Base-by-base conservation (phyloP, 768 basidiomycete genomes). In the Kwoniella europaea region DNA sequence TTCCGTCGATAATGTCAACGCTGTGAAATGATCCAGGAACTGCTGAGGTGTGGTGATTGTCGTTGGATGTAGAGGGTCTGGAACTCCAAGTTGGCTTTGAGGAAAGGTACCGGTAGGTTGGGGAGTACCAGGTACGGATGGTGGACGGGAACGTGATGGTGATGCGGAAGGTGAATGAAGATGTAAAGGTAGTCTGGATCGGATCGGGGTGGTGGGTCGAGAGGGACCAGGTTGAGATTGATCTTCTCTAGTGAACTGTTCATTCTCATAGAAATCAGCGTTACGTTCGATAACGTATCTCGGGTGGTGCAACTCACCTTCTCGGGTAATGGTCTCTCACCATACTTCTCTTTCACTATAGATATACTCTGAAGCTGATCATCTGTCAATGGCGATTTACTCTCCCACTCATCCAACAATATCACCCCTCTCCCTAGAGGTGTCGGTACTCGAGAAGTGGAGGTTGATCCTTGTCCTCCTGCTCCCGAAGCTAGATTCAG, bases 1-100 rank as follows among this genome's bases (percentile, higher is more conserved):
- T 9, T 94, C 91, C 46, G 97, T 92, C 2, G 91, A 91, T 16
- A 91, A 87, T 74, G 97, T 94, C 64, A 99, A 90, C 52, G 91
- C 87, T 3, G 92, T 87, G 82, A 94, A 96, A 91, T 94, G 97
- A 84, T 98, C 96, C 80, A 95, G 93, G 84, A 99, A 96, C 75
- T 98, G 94, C 77, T 98, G 93, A 1, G 94, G 91, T 0, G 94
- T 96, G 72, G 91, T 88, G 50, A 98, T 90, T 4, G 62, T 46
- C 27, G 74, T 22, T 2, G 78, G 74, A 60, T 76, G 76, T 18
- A 81, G 27, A 7, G 74, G 68, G 41, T 61, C 73, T 16, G 71
- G 42, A 65, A 71, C 15, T 54, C 42, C 29, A 50, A 58, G 57
- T 43, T n/a, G 63, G 35, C 58, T 67, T 57, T 42, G 55, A 6